These are phyloP conservation scores for Linnemannia schmuckeri DNA, from an alignment of 192 early-diverging fungal species.

Conservation along the genomic window DNA sequence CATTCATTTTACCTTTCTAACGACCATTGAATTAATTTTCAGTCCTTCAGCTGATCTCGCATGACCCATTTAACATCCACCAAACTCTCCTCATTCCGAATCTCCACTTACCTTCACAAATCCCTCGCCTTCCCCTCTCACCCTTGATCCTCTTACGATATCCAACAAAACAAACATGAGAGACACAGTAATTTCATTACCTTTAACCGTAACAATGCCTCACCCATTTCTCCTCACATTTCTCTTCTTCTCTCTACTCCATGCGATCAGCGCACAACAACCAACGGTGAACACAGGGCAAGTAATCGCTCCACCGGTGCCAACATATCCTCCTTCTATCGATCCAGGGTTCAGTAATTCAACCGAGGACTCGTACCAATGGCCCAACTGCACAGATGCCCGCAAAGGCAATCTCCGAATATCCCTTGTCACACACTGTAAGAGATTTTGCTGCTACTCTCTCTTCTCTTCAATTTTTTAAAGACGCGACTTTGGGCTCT, in stretches of 20 bases:
- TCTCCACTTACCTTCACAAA: neutral
- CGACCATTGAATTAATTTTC: neutral
- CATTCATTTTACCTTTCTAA: neutral
- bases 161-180: neutral
- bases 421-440: conserved; percentile 34
- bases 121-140: neutral
- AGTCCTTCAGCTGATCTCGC: neutral
- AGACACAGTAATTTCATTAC: neutral
- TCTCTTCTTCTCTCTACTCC: neutral
- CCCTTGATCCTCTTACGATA: neutral
- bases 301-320: neutral
- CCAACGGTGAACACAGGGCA: neutral
- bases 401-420: conserved; percentile 14
- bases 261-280: neutral
- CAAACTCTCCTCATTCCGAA: neutral
- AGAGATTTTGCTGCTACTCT: neutral
- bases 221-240: neutral
- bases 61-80: neutral
- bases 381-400: conserved; percentile 13
- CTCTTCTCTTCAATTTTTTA: neutral
- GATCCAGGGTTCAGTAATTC: conserved; percentile 1
- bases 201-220: neutral
- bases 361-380: neutral
- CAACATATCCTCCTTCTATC: neutral
- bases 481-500: neutral